Evolutionary conservation across 2,329 filamentous ascomycete genomes (phyloP), one percentile per base, ranked within the genome.

Genomic region (Metarhizium robertsii): DNA sequence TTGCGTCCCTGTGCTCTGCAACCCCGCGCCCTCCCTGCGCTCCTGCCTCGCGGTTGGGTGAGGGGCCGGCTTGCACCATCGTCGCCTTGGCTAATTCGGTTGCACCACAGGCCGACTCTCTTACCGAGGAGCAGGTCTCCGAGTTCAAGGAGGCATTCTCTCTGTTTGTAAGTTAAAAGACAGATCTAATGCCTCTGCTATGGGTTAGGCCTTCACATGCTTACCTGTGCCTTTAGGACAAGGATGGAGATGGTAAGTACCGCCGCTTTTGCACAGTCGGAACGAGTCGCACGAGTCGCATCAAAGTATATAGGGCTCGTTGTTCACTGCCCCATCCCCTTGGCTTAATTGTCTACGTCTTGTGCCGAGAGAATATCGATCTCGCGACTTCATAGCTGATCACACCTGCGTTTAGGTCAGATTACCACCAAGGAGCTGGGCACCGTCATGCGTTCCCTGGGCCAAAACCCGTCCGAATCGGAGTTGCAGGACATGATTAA

Each of bases 141-240:
- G 94, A 99, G 81, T 99, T 97, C 83, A 99, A 97, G 88, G 94
- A 99, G 81, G 94, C 94, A 55, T 99, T 99, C 80, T 99, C 94
- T 74, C 90, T 99, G 64, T 99, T 99, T 77, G 94, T 99, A 87
- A 87, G 94, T 76, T 29, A 49, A 47, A 32, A 5, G 11, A 18
- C 29, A 45, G 10, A 11, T 11, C 10, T 48, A 48, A 2, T 5
- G 7, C 34, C 18, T 34, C 3, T 25, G 25, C 13, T 30, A 8
- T 55, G 18, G 36, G 13, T 46, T 14, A 18, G 40, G 5, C 20
- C 8, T 50, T 25, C 20, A 20, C 29, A 10, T 53, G 34, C 53
- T 60, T 47, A 55, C 60, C 58, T n/a, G 30, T 47, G 13, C n/a
- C 25, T 59, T 69, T 66, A 92, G 88, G 88, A 92, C 78, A 92